Percentiles rank a stretch among this genome's conserved stretches.
These are phyloP conservation scores for Cenococcum geophilum DNA, from an alignment of 495 filamentous ascomycete species.

Conservation along the genomic window DNA sequence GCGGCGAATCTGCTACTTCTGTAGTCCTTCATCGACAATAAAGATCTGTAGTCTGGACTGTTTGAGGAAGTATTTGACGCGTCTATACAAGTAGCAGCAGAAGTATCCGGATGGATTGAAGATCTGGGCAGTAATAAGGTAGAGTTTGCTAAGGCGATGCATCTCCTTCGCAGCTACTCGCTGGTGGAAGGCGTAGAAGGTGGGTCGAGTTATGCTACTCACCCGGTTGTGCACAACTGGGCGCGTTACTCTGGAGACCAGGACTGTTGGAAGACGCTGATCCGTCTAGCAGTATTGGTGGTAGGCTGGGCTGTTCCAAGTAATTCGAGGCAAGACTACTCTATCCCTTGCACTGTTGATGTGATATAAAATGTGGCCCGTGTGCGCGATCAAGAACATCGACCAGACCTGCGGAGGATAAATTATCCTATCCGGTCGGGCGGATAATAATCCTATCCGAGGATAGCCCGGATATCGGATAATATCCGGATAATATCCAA, in stretches of 20 bases:
- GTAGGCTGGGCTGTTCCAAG: constrained; percentile 4
- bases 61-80: not conserved
- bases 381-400: too few relatives aligned
- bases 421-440: too few relatives aligned
- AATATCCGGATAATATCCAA: too few relatives aligned
- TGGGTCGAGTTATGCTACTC: not conserved
- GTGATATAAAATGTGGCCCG: too few relatives aligned
- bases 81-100: not conserved
- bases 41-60: constrained; percentile 23
- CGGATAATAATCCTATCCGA: too few relatives aligned
- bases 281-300: not conserved
- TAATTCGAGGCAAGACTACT: constrained; percentile 1
- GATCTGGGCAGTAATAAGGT: constrained; percentile 1
- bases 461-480: too few relatives aligned
- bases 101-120: constrained; percentile 6
- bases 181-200: constrained; percentile 2
- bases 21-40: constrained; percentile 27
- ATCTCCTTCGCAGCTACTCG: constrained; percentile 3
- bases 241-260: not conserved
- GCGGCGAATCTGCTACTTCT: constrained; percentile 23
- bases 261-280: not conserved
- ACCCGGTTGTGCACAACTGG: constrained; percentile 8
- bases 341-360: too few relatives aligned
- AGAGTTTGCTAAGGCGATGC: constrained; percentile 2
- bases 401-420: too few relatives aligned